phyloP scores from a whole-genome alignment of 1,284 basidiomycete genomes.

The Rhodotorula glutinis region DNA sequence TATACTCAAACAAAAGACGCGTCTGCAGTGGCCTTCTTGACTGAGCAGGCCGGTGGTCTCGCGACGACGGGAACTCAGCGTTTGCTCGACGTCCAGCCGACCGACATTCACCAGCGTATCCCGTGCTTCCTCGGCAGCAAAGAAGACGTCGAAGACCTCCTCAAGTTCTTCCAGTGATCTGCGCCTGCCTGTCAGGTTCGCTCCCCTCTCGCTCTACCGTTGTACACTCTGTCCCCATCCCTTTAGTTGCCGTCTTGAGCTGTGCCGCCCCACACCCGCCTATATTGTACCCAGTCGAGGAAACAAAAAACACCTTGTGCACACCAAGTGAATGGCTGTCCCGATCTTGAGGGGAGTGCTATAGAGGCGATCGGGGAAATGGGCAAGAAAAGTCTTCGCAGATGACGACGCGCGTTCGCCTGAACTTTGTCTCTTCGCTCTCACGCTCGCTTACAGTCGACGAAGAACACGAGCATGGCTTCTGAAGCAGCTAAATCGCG shows the following conservation, averaged over 20 bases:
- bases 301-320: too few relatives aligned
- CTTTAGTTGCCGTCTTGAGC: too few relatives aligned
- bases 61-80: slow-evolving; percentile 90
- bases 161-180: slow-evolving; percentile 66
- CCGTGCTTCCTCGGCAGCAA: slow-evolving; percentile 91
- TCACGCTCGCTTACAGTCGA: neutral
- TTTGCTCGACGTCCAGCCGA: slow-evolving; percentile 89
- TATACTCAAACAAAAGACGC: too few relatives aligned
- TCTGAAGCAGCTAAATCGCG: slow-evolving; percentile 44
- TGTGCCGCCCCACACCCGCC: too few relatives aligned
- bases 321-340: too few relatives aligned
- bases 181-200: too few relatives aligned
- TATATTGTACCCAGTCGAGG: too few relatives aligned
- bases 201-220: too few relatives aligned
- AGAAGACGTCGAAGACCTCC: slow-evolving; percentile 87
- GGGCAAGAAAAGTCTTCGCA: too few relatives aligned
- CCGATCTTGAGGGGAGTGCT: too few relatives aligned
- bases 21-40: slow-evolving; percentile 80
- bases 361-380: too few relatives aligned
- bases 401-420: slow-evolving; percentile 11
- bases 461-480: neutral
- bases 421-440: neutral
- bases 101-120: slow-evolving; percentile 84
- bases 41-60: slow-evolving; percentile 78
- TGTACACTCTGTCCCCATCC: too few relatives aligned